Conservation (phyloP, 768 basidiomycete genomes). For the Pleurotus salmoneostramineus region DNA sequence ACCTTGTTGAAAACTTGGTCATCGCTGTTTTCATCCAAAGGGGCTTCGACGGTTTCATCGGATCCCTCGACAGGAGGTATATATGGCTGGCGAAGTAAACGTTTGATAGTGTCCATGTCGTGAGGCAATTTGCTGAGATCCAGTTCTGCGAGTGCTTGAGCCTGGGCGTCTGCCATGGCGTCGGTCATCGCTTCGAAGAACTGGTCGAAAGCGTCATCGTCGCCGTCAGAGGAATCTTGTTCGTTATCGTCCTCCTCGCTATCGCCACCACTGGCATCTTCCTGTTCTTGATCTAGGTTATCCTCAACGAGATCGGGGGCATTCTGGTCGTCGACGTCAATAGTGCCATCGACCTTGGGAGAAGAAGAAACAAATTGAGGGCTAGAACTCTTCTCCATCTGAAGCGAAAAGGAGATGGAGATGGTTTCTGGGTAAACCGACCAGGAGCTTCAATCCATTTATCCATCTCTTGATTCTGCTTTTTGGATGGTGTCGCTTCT, state of each 20-base stretch:
- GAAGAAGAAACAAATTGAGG: too few species aligned
- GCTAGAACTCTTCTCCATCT: too few species aligned
- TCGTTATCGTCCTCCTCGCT: not conserved
- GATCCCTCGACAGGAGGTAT: not conserved
- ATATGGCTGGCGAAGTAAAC: not conserved
- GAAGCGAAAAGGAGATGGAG: too few species aligned
- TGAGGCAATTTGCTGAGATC: not conserved
- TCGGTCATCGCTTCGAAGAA: not conserved
- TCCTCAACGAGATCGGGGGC: too few species aligned
- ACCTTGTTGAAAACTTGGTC: not conserved
- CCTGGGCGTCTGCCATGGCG: not conserved
- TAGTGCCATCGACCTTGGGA: too few species aligned
- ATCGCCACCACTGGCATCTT: not conserved
- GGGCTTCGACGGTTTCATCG: not conserved
- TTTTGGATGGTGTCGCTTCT: slow-evolving; percentile 12
- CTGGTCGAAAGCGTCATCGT: not conserved
- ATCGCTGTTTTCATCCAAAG: not conserved
- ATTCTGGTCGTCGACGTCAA: too few species aligned
- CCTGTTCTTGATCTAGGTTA: not conserved
- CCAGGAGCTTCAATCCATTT: too few species aligned
- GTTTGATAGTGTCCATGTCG: not conserved
- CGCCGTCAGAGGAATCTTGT: not conserved
- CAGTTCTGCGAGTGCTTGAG: not conserved
- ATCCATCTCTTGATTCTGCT: too few species aligned
- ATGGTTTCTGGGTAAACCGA: too few species aligned